phyloP scores from a whole-genome alignment of 805 yeast species.

The Candida loeiensis region DNA sequence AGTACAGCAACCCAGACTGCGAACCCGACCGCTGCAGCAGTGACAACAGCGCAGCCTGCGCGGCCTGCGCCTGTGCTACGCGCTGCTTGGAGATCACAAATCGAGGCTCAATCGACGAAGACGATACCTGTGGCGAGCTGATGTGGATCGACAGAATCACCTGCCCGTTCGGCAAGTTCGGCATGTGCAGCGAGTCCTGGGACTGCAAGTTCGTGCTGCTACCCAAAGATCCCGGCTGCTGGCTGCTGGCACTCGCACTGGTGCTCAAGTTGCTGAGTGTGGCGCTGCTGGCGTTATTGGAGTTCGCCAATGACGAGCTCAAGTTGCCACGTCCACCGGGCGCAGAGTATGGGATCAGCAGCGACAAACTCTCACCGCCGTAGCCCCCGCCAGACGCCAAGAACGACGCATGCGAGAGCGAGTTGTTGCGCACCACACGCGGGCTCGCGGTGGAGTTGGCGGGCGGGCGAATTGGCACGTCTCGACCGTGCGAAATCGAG shows the following conservation, averaged over 20 bases:
- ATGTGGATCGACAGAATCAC: slow-evolving; percentile 60
- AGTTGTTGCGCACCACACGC: slow-evolving; percentile 39
- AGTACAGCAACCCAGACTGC: slow-evolving; percentile 47
- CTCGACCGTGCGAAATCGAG: slow-evolving; percentile 15
- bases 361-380: slow-evolving; percentile 45
- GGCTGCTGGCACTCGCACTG: background rate
- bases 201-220: background rate
- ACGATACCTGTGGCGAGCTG: slow-evolving; percentile 61
- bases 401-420: slow-evolving; percentile 39
- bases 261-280: slow-evolving; percentile 2
- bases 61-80: slow-evolving; percentile 52
- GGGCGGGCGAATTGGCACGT: slow-evolving; percentile 20
- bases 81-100: slow-evolving; percentile 80
- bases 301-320: slow-evolving; percentile 38
- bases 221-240: slow-evolving; percentile 1
- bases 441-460: slow-evolving; percentile 29
- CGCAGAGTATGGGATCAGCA: slow-evolving; percentile 66
- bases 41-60: slow-evolving; percentile 30
- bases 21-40: slow-evolving; percentile 38
- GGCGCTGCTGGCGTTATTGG: slow-evolving; percentile 21
- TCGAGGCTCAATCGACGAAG: slow-evolving; percentile 73
- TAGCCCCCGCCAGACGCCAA: slow-evolving; percentile 29
- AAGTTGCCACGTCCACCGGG: slow-evolving; percentile 50
- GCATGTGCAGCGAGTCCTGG: slow-evolving; percentile 33
- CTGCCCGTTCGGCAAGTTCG: slow-evolving; percentile 55